These are phyloP conservation scores for Orbilia ellipsospora DNA, from an alignment of 2,329 filamentous ascomycete species.

Conservation along the genomic window DNA sequence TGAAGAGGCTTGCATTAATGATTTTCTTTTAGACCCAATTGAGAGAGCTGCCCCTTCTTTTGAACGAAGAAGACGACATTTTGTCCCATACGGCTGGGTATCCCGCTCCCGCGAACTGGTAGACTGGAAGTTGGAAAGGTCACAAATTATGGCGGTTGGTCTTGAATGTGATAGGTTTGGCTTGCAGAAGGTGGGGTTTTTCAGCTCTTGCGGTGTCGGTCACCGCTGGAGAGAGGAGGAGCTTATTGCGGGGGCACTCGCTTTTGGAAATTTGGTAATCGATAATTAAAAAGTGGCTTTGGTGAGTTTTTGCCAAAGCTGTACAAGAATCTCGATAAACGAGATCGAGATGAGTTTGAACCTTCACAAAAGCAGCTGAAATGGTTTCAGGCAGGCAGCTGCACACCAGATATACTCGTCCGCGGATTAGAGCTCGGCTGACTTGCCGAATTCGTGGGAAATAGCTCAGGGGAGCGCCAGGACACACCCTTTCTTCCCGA, in stretches of 20 bases:
- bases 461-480: too few species aligned
- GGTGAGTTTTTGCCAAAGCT: too few species aligned
- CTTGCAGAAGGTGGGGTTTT: conserved; percentile 11
- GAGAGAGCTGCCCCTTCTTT: not conserved
- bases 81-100: conserved; percentile 45
- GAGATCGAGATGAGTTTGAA: too few species aligned
- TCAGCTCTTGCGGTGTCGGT: too few species aligned
- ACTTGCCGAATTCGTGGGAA: conserved; percentile 1
- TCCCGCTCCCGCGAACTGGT: conserved; percentile 49
- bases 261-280: too few species aligned
- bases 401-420: not conserved
- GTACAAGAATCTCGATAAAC: too few species aligned
- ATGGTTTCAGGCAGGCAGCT: not conserved
- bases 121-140: not conserved
- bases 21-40: too few species aligned
- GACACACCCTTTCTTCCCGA: not conserved
- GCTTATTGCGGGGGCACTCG: too few species aligned
- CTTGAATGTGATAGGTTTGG: conserved; percentile 7
- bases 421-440: conserved; percentile 1
- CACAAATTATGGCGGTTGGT: not conserved
- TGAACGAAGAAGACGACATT: conserved; percentile 10
- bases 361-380: too few species aligned
- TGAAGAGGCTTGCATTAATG: too few species aligned
- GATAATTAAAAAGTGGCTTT: too few species aligned
- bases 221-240: too few species aligned